Evolutionary conservation across 225 moss, liverwort and hornwort genomes (phyloP).

Genomic region (Bryoerythrophyllum caledonicum): DNA sequence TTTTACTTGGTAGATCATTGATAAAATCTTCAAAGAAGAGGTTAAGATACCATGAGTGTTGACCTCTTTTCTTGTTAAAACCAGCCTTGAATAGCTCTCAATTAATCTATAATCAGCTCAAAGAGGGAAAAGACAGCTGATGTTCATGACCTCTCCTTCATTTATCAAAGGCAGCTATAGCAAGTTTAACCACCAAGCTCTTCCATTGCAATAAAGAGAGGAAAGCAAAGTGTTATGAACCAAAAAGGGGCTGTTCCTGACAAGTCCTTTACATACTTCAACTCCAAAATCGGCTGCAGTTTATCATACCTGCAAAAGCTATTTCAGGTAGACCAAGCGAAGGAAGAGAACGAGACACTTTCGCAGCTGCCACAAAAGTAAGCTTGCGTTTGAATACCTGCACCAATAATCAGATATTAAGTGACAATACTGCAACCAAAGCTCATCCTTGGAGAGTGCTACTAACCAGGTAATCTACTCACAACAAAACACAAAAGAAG

Average conservation of each 20-base stretch:
- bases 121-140: too few species aligned
- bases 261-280: background rate
- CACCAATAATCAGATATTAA: slow-evolving; percentile 23
- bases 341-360: slow-evolving; percentile 77
- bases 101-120: too few species aligned
- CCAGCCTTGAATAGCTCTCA: too few species aligned
- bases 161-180: too few species aligned
- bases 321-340: slow-evolving; percentile 68
- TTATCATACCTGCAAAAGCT: slow-evolving; percentile 84
- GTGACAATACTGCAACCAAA: slow-evolving; percentile 5
- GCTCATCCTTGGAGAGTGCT: background rate
- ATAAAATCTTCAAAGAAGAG: background rate
- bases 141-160: too few species aligned
- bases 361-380: slow-evolving; percentile 88
- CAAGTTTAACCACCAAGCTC: too few species aligned
- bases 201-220: too few species aligned
- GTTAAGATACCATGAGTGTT: too few species aligned
- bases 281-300: background rate
- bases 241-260: background rate
- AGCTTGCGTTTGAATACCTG: slow-evolving; percentile 88
- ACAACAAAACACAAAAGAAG: slow-evolving; percentile 40
- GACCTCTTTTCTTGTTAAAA: too few species aligned
- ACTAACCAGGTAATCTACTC: slow-evolving; percentile 22
- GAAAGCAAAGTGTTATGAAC: too few species aligned
- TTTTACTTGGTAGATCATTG: background rate